Evolutionary conservation across 2,329 filamentous ascomycete species (phyloP).

Genomic region (Coniochaeta sp.): DNA sequence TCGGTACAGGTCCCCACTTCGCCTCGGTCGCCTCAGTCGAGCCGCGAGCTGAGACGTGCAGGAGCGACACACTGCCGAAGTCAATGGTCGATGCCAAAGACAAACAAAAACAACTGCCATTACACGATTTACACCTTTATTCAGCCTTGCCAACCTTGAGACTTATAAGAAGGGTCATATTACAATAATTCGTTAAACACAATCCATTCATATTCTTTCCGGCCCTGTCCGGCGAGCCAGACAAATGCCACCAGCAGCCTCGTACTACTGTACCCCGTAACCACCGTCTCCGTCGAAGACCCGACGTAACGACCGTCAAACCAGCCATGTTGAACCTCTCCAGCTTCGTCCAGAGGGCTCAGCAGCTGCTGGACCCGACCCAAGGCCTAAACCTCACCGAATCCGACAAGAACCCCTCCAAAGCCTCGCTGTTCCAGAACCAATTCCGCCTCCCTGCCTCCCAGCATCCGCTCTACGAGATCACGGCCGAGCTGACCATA

Average conservation of each 20-base stretch:
- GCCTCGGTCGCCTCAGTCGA: neutral
- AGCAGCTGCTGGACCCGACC: conserved; percentile 88
- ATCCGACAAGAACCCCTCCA: conserved; percentile 77
- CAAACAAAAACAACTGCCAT: no score
- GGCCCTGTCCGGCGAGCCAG: neutral
- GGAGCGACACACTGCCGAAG: neutral
- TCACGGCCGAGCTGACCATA: conserved; percentile 90
- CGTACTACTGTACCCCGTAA: neutral
- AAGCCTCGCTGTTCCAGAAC: conserved; percentile 85
- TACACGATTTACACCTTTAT: no score
- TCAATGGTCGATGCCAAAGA: no score
- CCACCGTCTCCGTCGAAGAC: no score
- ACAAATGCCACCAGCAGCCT: neutral
- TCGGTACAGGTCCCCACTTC: neutral
- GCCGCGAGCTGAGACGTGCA: neutral
- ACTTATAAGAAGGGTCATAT: no score
- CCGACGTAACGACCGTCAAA: no score
- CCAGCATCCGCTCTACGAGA: conserved; percentile 91
- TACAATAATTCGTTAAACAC: neutral
- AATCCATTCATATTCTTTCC: neutral
- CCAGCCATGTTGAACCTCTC: conserved; percentile 56
- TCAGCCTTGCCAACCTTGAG: no score
- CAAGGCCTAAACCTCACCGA: conserved; percentile 66
- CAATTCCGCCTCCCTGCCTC: conserved; percentile 93
- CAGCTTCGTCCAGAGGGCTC: conserved; percentile 89